phyloP scores from a whole-genome alignment of 108 stramenopile species.

The Discostella stelligeroides region DNA sequence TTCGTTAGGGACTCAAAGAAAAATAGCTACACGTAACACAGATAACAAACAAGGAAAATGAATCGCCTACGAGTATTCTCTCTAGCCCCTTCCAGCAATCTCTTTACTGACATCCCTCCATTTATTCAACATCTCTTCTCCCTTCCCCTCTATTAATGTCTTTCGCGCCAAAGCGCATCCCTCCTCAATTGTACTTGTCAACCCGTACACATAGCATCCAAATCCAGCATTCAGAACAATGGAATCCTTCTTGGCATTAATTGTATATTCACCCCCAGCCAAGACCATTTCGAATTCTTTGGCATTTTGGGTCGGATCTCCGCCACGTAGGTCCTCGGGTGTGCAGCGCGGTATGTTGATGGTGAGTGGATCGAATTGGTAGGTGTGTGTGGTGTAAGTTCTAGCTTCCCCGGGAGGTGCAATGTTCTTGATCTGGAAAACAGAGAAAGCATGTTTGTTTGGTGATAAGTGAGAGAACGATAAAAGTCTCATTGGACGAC shows the following conservation, averaged over 20 bases:
- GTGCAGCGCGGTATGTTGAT: conserved; percentile 90
- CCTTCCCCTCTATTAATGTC: conserved; percentile 82
- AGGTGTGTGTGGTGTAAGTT: conserved; percentile 72
- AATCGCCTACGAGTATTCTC: too few relatives aligned
- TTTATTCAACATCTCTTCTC: conserved; percentile 60
- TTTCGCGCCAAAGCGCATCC: conserved; percentile 84
- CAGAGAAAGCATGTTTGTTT: neutral
- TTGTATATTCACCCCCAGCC: conserved; percentile 78
- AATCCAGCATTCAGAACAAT: conserved; percentile 97
- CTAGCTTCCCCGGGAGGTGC: conserved; percentile 72
- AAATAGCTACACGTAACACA: too few relatives aligned
- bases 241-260: conserved; percentile 93
- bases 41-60: too few relatives aligned
- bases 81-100: conserved; percentile 56
- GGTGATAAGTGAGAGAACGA: neutral
- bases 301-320: conserved; percentile 93
- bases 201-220: conserved; percentile 96
- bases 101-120: conserved; percentile 81
- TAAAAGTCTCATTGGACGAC: too few relatives aligned
- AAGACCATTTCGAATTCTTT: conserved; percentile 87
- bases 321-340: conserved; percentile 93
- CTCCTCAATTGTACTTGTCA: conserved; percentile 84
- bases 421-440: conserved; percentile 66
- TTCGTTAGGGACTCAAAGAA: too few relatives aligned
- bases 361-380: conserved; percentile 86